Evolutionary conservation across 352 stramenopile species (phyloP).

Genomic region (Phytophthora fragariaefolia): DNA sequence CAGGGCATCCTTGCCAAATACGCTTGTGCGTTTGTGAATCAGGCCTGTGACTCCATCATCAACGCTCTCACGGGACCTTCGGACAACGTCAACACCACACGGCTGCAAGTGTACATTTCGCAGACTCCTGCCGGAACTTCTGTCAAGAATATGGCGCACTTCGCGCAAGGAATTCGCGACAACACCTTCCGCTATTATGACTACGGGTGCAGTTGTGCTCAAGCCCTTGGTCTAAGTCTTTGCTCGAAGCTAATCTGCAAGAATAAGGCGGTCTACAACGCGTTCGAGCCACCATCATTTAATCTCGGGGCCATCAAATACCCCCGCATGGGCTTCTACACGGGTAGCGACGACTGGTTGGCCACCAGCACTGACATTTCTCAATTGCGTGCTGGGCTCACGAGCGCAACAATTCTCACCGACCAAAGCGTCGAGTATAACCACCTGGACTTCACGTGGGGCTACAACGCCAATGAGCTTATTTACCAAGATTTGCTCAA

Average conservation of each 20-base stretch:
- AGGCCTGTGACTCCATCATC: constrained; percentile 59
- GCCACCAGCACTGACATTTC: constrained; percentile 50
- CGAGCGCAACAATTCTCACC: constrained; percentile 53
- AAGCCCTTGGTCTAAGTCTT: constrained; percentile 40
- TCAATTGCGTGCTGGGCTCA: constrained; percentile 54
- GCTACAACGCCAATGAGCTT: constrained; percentile 56
- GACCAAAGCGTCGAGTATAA: constrained; percentile 61
- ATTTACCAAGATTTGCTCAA: constrained; percentile 65
- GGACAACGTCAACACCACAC: constrained; percentile 60
- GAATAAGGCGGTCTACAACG: constrained; percentile 63
- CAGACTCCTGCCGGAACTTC: constrained; percentile 66
- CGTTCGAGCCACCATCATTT: constrained; percentile 52
- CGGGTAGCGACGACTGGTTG: constrained; percentile 57
- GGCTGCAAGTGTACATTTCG: constrained; percentile 72
- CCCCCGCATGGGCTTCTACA: constrained; percentile 61
- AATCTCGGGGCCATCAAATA: constrained; percentile 56
- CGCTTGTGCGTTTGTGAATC: constrained; percentile 54
- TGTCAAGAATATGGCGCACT: constrained; percentile 73
- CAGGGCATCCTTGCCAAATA: constrained; percentile 63
- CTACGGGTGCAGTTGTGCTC: constrained; percentile 59
- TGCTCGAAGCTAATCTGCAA: constrained; percentile 58
- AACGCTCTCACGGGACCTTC: constrained; percentile 59
- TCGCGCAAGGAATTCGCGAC: constrained; percentile 64
- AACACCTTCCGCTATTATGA: constrained; percentile 67
- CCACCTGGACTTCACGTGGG: constrained; percentile 79